A percentile compares a stretch with the other conserved stretches of the same genome.
phyloP scores from a whole-genome alignment of 257 asterid genomes.

The Nicotiana otophora region DNA sequence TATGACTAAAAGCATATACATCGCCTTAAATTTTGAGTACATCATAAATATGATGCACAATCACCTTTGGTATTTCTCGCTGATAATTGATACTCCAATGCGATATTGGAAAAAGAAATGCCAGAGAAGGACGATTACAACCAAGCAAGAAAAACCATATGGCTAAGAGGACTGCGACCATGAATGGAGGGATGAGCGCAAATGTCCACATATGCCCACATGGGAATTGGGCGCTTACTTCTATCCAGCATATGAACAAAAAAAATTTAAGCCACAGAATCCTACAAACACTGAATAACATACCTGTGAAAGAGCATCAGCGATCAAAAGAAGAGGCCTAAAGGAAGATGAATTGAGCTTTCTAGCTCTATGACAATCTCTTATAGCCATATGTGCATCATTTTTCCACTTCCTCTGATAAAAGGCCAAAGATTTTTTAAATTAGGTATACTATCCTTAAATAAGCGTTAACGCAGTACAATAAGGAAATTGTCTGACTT shows the following conservation, averaged over 20 bases:
- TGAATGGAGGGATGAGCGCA: background rate
- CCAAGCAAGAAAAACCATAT: background rate
- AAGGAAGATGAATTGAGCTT: slow-evolving; percentile 59
- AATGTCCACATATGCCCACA: background rate
- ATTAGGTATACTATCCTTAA: background rate
- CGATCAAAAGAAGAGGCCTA: slow-evolving; percentile 69
- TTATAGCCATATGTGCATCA: slow-evolving; percentile 80
- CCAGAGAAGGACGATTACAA: background rate
- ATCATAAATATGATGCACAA: slow-evolving; percentile 1
- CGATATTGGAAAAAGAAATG: background rate
- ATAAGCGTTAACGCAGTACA: background rate
- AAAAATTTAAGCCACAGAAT: background rate
- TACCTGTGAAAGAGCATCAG: slow-evolving; percentile 80
- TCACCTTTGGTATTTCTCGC: background rate
- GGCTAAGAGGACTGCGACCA: background rate
- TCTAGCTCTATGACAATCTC: slow-evolving; percentile 83
- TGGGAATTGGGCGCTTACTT: background rate
- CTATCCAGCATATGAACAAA: background rate
- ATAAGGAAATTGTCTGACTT: background rate
- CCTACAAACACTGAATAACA: slow-evolving; percentile 15
- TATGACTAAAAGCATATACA: background rate
- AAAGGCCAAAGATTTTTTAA: background rate
- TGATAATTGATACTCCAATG: background rate
- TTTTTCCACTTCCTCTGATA: slow-evolving; percentile 81
- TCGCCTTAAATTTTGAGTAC: background rate